These are phyloP conservation scores for Echria macrotheca DNA, from an alignment of 495 filamentous ascomycete species.

Conservation along the genomic window DNA sequence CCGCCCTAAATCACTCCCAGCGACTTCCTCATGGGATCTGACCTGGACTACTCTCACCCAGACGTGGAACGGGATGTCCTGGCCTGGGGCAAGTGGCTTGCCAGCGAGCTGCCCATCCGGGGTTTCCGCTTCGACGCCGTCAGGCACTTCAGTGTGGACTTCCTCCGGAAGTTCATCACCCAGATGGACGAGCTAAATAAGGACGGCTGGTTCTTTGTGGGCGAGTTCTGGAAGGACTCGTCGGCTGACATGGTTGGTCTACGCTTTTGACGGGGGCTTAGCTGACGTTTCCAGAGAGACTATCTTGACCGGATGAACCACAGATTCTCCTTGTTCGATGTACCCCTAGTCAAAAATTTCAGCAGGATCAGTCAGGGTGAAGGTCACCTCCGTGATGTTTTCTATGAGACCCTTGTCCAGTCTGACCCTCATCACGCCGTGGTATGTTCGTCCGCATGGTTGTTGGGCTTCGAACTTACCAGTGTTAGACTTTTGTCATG, in stretches of 20 bases:
- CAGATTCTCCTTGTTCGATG: constrained; percentile 59
- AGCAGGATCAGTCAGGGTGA: constrained; percentile 46
- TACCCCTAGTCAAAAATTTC: constrained; percentile 62
- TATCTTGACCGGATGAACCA: constrained; percentile 57
- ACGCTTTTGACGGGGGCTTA: no score
- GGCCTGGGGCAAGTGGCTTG: constrained; percentile 64
- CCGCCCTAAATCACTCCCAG: neutral
- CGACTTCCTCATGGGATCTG: constrained; percentile 53
- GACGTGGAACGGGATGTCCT: constrained; percentile 61
- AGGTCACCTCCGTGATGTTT: constrained; percentile 55
- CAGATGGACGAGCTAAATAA: constrained; percentile 47
- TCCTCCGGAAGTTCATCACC: constrained; percentile 55
- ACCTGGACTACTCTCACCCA: constrained; percentile 61
- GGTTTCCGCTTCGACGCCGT: constrained; percentile 73
- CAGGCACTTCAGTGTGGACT: constrained; percentile 63
- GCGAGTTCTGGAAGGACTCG: constrained; percentile 65
- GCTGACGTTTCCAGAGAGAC: constrained; percentile 12
- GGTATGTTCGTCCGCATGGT: constrained; percentile 41
- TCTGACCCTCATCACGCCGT: constrained; percentile 54
- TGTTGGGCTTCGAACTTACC: neutral
- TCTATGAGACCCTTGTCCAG: constrained; percentile 56
- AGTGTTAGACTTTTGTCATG: constrained; percentile 39
- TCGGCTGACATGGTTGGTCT: constrained; percentile 38
- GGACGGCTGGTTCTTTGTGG: constrained; percentile 58
- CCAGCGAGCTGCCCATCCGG: constrained; percentile 48